Evolutionary conservation across 2,329 filamentous ascomycete species (phyloP).

Genomic region (Ceratocystis albifundus): DNA sequence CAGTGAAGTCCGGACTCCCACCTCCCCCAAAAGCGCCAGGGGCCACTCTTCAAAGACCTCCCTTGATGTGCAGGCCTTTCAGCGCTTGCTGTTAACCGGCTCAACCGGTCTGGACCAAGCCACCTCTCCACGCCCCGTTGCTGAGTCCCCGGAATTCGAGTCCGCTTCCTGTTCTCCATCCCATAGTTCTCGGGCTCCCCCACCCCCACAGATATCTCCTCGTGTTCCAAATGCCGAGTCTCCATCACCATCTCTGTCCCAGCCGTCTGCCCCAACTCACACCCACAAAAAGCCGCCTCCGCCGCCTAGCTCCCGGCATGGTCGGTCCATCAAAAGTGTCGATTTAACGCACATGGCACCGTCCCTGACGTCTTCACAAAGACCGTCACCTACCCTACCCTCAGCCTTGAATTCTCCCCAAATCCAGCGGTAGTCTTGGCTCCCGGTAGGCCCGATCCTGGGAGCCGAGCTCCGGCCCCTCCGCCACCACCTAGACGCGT

Average conservation of each 20-base stretch:
- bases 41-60: constrained; percentile 16
- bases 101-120: constrained; percentile 35
- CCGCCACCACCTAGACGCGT: constrained; percentile 17
- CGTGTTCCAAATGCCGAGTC: background rate
- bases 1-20: background rate
- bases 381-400: background rate
- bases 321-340: constrained; percentile 54
- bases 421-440: constrained; percentile 26
- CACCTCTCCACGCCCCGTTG: background rate
- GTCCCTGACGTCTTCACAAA: background rate
- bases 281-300: constrained; percentile 56
- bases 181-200: background rate
- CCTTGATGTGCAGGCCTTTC: constrained; percentile 64
- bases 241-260: background rate
- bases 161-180: background rate
- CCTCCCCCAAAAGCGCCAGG: constrained; percentile 16
- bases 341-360: constrained; percentile 30
- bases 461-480: constrained; percentile 26
- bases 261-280: constrained; percentile 16
- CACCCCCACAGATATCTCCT: background rate
- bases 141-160: background rate
- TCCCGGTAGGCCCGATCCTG: constrained; percentile 33
- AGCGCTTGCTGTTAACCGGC: constrained; percentile 63
- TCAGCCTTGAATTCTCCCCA: constrained; percentile 24
- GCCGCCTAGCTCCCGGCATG: constrained; percentile 62